phyloP scores from a whole-genome alignment of 768 basidiomycete genomes.

The Hygrocybe coccinea region DNA sequence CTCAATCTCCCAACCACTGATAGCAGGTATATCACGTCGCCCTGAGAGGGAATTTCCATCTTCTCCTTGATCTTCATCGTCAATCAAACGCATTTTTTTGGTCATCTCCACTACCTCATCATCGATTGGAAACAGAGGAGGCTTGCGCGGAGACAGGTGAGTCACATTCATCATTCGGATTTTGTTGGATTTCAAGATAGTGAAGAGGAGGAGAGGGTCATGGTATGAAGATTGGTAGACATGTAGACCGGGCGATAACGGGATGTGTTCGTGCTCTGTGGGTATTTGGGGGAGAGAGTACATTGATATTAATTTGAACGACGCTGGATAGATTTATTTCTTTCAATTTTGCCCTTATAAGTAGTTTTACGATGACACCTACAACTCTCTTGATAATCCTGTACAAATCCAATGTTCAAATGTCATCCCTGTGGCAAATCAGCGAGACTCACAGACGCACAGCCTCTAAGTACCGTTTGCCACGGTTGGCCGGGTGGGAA shows the following conservation, averaged over 20 bases:
- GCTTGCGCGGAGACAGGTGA: slow-evolving; percentile 41
- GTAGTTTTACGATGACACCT: slow-evolving; percentile 21
- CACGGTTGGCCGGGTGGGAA: slow-evolving; percentile 43
- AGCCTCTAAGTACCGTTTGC: slow-evolving; percentile 46
- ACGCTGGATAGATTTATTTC: slow-evolving; percentile 38
- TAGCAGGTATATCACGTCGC: neutral
- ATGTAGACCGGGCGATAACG: slow-evolving; percentile 31
- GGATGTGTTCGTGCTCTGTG: neutral
- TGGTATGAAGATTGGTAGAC: slow-evolving; percentile 41
- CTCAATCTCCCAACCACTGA: slow-evolving; percentile 22
- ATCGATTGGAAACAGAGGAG: slow-evolving; percentile 40
- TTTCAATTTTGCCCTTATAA: neutral
- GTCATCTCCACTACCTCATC: slow-evolving; percentile 20
- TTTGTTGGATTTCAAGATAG: slow-evolving; percentile 34
- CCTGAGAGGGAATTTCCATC: neutral
- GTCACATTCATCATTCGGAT: slow-evolving; percentile 45
- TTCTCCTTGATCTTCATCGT: slow-evolving; percentile 13
- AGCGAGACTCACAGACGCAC: slow-evolving; percentile 48
- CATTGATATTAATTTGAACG: slow-evolving; percentile 58
- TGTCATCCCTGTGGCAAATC: neutral
- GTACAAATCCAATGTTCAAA: neutral
- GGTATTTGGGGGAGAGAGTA: slow-evolving; percentile 37
- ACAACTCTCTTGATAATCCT: slow-evolving; percentile 82
- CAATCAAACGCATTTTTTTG: slow-evolving; percentile 24
- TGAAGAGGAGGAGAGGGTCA: slow-evolving; percentile 50